A percentile compares a stretch with the other conserved stretches of the same genome.
Evolutionary conservation across 2,329 filamentous ascomycete genomes (phyloP).

Genomic region (Sclerotinia glacialis): DNA sequence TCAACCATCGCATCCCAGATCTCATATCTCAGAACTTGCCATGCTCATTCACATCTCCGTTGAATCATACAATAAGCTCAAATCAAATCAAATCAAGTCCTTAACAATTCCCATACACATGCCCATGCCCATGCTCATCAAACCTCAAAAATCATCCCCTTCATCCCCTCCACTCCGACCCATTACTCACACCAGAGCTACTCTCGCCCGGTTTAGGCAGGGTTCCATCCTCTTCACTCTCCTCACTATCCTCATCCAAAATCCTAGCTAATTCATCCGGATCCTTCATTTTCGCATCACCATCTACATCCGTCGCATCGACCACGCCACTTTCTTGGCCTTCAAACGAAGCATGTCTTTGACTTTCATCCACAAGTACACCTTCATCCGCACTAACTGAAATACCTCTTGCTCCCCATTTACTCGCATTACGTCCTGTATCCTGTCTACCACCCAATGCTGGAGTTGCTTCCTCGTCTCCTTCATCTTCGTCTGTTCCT

Average conservation of each 20-base stretch:
- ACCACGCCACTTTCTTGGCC: conserved; percentile 46
- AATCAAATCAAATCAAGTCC: not conserved
- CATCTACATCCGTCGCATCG: conserved; percentile 49
- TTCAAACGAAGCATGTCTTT: conserved; percentile 41
- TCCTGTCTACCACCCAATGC: conserved; percentile 23
- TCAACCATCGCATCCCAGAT: not conserved
- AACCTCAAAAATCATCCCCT: not conserved
- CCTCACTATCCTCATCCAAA: conserved; percentile 55
- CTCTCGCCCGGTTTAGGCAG: not conserved
- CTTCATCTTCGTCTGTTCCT: conserved; percentile 32
- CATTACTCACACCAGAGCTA: conserved; percentile 16
- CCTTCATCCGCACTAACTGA: conserved; percentile 65
- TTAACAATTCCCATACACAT: not conserved
- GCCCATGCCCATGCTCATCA: not conserved
- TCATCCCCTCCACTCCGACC: conserved; percentile 17
- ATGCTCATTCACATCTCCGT: not conserved
- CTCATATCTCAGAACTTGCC: not conserved
- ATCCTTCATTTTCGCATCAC: conserved; percentile 64
- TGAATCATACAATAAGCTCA: conserved; percentile 10
- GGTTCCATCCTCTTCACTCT: conserved; percentile 27
- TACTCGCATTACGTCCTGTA: conserved; percentile 18
- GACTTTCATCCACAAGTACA: conserved; percentile 51
- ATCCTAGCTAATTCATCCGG: conserved; percentile 62
- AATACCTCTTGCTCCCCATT: conserved; percentile 63
- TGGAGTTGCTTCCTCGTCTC: conserved; percentile 32